Evolutionary conservation across 2,329 filamentous ascomycete species (phyloP).

Genomic region (Trichophyton verrucosum): DNA sequence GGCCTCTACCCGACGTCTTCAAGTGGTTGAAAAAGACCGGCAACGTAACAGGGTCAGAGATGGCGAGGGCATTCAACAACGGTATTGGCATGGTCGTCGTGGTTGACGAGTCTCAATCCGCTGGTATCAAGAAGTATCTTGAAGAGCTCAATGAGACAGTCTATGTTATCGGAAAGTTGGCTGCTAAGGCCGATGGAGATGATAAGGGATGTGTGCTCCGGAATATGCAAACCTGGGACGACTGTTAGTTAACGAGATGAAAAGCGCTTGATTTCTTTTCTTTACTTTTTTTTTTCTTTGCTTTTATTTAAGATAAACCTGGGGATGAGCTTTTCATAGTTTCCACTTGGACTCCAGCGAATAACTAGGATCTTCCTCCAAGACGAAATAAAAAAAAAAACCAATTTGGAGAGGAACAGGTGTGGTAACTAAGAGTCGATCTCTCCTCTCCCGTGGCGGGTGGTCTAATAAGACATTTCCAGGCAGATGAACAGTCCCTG

Average conservation of each 20-base stretch:
- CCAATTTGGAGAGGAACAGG: neutral
- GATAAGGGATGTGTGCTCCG: constrained; percentile 50
- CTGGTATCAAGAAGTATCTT: constrained; percentile 48
- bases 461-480: neutral
- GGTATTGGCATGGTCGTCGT: constrained; percentile 90
- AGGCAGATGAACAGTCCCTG: neutral
- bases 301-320: neutral
- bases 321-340: too few relatives aligned
- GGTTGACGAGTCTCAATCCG: constrained; percentile 53
- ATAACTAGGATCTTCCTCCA: neutral
- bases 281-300: neutral
- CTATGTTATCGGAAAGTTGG: constrained; percentile 60
- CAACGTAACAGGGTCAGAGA: constrained; percentile 62
- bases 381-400: neutral
- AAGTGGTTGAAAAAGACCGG: constrained; percentile 66
- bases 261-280: neutral
- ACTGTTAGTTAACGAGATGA: neutral
- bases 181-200: constrained; percentile 40
- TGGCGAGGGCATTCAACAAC: constrained; percentile 88
- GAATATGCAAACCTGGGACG: constrained; percentile 42
- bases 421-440: neutral
- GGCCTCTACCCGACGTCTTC: constrained; percentile 69
- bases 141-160: constrained; percentile 62
- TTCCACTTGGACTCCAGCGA: too few relatives aligned
- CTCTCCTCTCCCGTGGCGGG: neutral